Evolutionary conservation across 2,329 filamentous ascomycete species (phyloP), one percentile per base, ranked within the genome.

Genomic region (Phoma herbarum): DNA sequence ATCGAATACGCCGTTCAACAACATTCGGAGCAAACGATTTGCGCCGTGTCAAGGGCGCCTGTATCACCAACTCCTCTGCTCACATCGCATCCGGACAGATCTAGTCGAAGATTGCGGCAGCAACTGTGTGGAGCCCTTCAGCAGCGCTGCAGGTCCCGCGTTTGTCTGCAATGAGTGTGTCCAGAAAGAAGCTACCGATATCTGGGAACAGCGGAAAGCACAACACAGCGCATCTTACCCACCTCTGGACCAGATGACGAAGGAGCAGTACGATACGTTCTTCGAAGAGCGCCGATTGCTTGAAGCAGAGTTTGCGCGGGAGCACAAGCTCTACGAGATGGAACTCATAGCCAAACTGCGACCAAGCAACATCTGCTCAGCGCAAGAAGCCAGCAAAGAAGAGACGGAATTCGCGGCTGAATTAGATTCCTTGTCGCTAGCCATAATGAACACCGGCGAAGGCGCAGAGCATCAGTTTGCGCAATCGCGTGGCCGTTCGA

Each of bases 111-210:
- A 76, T 22, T 76, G 75, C 47, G 74, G 72, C 23, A 50, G 58
- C 39, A 77, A 75, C 52, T 77, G 75, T 31, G 60, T 76, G 14
- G 74, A 77, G 23, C 70, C 74, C 1, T 63, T 66, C 26, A 64
- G 63, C 14, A 59, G 53, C 9, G 45, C 58, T 2, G 61, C 64
- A 1, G 59, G 59, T 9, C 14, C 64, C 31, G 64, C 72, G 0
- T 77, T 75, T 33, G 53, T 72, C 35, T 77, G 74, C 51, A 69
- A 76, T 12, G 70, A 74, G 46, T 77, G 74, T 57, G 52, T 75
- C 3, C 67, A 75, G 45, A 59, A 61, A 5, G 69, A 76, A 49
- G 62, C 65, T 5, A 48, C 59, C 23, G 63, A 67, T 16, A 69
- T 75, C 14, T 75, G 72, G 73, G 59, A 64, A 35, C 56, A 66